These are phyloP conservation scores for Candida odintsovae DNA, from an alignment of 805 yeast species.

Conservation along the genomic window DNA sequence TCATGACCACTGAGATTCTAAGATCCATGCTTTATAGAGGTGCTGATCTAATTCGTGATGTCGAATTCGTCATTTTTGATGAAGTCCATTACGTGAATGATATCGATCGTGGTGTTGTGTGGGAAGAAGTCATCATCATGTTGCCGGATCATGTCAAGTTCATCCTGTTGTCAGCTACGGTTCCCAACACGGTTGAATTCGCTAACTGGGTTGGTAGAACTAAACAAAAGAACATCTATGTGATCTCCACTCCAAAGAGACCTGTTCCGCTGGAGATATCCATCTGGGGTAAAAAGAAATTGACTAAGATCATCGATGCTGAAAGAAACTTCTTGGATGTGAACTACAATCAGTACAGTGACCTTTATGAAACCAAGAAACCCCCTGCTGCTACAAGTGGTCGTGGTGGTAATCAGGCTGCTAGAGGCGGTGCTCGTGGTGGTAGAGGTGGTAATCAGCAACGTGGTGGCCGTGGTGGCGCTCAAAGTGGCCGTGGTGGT, in stretches of 20 bases:
- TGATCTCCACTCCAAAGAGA: constrained; percentile 91
- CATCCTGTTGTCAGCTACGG: constrained; percentile 90
- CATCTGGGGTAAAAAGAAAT: constrained; percentile 73
- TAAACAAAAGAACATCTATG: constrained; percentile 91
- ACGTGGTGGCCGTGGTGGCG: constrained; percentile 39
- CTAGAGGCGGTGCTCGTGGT: constrained; percentile 34
- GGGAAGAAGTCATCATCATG: constrained; percentile 99
- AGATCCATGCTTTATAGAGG: constrained; percentile 95
- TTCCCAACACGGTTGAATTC: constrained; percentile 96
- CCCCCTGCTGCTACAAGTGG: constrained; percentile 33
- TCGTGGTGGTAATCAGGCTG: constrained; percentile 30
- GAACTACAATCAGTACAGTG: constrained; percentile 59
- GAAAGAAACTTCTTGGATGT: constrained; percentile 60
- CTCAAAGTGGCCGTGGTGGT: constrained; percentile 36
- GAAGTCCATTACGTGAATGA: constrained; percentile 98
- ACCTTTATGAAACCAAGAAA: constrained; percentile 38
- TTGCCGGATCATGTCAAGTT: constrained; percentile 94
- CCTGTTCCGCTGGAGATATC: constrained; percentile 92
- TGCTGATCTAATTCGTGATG: constrained; percentile 93
- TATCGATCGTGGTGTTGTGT: constrained; percentile 95
- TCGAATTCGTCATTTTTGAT: constrained; percentile 94
- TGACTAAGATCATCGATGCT: constrained; percentile 70
- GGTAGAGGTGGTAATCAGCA: constrained; percentile 28
- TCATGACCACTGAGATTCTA: constrained; percentile 96
- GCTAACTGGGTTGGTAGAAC: constrained; percentile 99